Evolutionary conservation across 2,329 filamentous ascomycete genomes (phyloP).

Genomic region (Diplocarpon rosae): DNA sequence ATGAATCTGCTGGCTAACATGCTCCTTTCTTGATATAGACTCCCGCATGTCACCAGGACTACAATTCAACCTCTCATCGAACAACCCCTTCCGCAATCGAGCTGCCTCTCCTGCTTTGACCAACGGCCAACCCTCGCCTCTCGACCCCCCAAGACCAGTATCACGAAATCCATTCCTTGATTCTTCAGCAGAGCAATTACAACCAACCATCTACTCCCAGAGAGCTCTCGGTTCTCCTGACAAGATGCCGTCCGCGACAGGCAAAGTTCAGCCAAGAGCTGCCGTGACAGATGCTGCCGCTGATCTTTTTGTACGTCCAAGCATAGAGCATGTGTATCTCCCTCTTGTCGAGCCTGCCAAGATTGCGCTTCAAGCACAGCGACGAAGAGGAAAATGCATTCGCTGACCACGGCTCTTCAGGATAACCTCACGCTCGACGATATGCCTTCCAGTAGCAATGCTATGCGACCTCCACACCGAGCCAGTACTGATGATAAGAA

Average conservation of each 20-base stretch:
- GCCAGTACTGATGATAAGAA: slow-evolving; percentile 36
- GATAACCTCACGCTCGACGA: slow-evolving; percentile 59
- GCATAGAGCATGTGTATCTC: slow-evolving; percentile 4
- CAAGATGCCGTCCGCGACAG: slow-evolving; percentile 39
- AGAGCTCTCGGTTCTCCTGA: slow-evolving; percentile 29
- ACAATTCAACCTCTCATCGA: slow-evolving; percentile 56
- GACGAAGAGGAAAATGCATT: slow-evolving; percentile 1
- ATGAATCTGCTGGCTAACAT: slow-evolving; percentile 22
- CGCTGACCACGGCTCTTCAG: slow-evolving; percentile 36
- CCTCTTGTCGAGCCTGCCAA: slow-evolving; percentile 17
- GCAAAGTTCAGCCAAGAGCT: slow-evolving; percentile 29
- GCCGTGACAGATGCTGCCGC: slow-evolving; percentile 42
- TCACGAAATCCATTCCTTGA: slow-evolving; percentile 72
- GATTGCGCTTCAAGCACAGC: not conserved
- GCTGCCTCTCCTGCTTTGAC: slow-evolving; percentile 46
- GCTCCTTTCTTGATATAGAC: slow-evolving; percentile 22
- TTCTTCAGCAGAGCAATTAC: slow-evolving; percentile 25
- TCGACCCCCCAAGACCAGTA: slow-evolving; percentile 47
- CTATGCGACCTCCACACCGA: slow-evolving; percentile 23
- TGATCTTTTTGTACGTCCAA: slow-evolving; percentile 63
- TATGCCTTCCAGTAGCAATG: slow-evolving; percentile 32
- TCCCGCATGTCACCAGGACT: slow-evolving; percentile 39
- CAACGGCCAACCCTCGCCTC: slow-evolving; percentile 41
- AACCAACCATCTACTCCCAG: slow-evolving; percentile 7
- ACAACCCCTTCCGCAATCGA: slow-evolving; percentile 72